Base-by-base conservation (phyloP, 805 yeast genomes). In the Myxozyma vanderwaltii region DNA sequence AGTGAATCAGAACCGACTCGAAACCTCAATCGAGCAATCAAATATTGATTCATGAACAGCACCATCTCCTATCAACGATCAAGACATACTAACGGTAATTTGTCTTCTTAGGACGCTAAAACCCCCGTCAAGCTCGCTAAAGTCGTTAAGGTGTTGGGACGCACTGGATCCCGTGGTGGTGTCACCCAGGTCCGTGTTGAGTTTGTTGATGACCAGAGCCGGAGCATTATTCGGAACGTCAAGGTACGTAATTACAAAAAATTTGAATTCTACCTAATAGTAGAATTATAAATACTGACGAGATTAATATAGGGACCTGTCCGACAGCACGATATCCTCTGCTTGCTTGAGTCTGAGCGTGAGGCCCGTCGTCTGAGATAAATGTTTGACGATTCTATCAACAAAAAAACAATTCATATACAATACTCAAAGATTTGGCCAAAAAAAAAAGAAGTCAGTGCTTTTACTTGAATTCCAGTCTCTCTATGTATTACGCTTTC, bases 341-440 rank as follows among this genome's bases (percentile, higher is more conserved):
- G 96, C 80, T 86, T 92, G 79, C 94, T 92, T 97, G 99, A 92
- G 85, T 92, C 98, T 72, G 99, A 92, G 85, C 92, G 99, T 86
- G 99, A 92, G 85, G 98, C 98, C 65, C 77, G 80, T 69, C 74
- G 80, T 69, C 73, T 77, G 73, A 74, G 80, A 69, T 77, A 77
- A 71, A 67, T 58, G n/a, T 38, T 13, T 5, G n/a, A n/a, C n/a
- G n/a, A n/a, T n/a, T n/a, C n/a, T n/a, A n/a, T n/a, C n/a, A n/a
- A n/a, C n/a, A n/a, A n/a, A n/a, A n/a, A n/a, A n/a, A n/a, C n/a
- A n/a, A n/a, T n/a, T n/a, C n/a, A n/a, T n/a, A n/a, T n/a, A n/a
- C n/a, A n/a, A n/a, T n/a, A n/a, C n/a, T n/a, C n/a, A n/a, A n/a
- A n/a, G n/a, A n/a, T n/a, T n/a, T n/a, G n/a, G n/a, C n/a, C n/a